These are phyloP conservation scores for Phylloporus sp. DNA, from an alignment of 1,284 basidiomycete species.

Conservation along the genomic window DNA sequence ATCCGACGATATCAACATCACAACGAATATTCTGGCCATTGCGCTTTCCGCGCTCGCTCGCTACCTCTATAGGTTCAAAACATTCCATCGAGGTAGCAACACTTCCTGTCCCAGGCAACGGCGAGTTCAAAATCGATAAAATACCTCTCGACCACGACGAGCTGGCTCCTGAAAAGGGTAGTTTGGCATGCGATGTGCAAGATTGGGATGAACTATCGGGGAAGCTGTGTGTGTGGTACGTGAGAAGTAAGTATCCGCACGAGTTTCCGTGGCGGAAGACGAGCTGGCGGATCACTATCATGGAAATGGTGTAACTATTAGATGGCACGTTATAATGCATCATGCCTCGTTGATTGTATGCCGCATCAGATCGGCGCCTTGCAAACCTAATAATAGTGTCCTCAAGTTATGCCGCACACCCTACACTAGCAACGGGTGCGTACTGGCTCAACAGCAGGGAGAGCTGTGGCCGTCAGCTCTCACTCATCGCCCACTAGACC, in stretches of 20 bases:
- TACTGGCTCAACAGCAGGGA: no score
- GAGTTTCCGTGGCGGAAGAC: slow-evolving; percentile 30
- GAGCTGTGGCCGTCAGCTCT: background rate
- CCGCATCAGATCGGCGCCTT: no score
- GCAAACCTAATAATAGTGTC: no score
- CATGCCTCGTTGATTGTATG: background rate
- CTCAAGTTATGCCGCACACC: no score
- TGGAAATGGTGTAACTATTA: slow-evolving; percentile 30
- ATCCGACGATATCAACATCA: slow-evolving; percentile 30
- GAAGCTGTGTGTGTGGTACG: slow-evolving; percentile 29
- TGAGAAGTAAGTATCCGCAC: slow-evolving; percentile 28
- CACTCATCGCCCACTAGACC: no score
- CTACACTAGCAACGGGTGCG: no score
- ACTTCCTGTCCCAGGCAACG: slow-evolving; percentile 20
- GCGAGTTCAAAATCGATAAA: slow-evolving; percentile 22
- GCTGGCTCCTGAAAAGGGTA: slow-evolving; percentile 7
- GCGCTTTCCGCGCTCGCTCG: slow-evolving; percentile 14
- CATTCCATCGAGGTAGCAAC: slow-evolving; percentile 27
- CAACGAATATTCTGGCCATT: slow-evolving; percentile 36
- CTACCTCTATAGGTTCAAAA: slow-evolving; percentile 10
- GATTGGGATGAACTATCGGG: slow-evolving; percentile 39
- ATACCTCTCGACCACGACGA: slow-evolving; percentile 30
- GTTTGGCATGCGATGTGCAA: slow-evolving; percentile 27
- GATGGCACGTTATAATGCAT: no score
- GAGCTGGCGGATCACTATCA: slow-evolving; percentile 26